Evolutionary conservation across 441 rosid species (phyloP).

Genomic region (Adansonia rubrostipa): DNA sequence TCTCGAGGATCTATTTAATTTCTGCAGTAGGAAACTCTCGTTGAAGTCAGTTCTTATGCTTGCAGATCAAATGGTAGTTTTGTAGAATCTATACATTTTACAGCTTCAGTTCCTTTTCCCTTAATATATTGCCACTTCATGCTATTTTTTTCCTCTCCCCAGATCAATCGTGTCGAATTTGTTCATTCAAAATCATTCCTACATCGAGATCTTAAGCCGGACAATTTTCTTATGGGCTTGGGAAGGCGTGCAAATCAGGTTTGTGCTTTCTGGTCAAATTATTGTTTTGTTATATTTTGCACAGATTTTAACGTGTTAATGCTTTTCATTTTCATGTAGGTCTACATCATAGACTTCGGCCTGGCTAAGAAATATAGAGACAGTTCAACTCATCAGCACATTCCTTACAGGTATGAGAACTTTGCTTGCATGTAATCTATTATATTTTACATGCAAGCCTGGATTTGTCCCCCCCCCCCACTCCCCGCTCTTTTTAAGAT

Average conservation of each 20-base stretch:
- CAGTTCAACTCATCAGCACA: conserved; percentile 91
- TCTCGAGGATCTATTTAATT: conserved; percentile 96
- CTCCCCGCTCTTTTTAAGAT: neutral
- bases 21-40: conserved; percentile 92
- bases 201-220: conserved; percentile 98
- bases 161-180: conserved; percentile 94
- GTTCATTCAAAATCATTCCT: conserved; percentile 95
- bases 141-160: conserved; percentile 8
- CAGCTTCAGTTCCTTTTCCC: conserved; percentile 3
- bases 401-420: conserved; percentile 80
- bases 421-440: neutral
- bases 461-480: neutral
- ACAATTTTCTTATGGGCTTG: conserved; percentile 97
- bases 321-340: conserved; percentile 48
- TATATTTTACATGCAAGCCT: neutral
- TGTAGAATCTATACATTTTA: conserved; percentile 4
- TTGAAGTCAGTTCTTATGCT: conserved; percentile 97
- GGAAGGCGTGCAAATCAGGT: conserved; percentile 99
- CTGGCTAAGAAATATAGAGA: conserved; percentile 97
- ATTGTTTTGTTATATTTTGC: neutral
- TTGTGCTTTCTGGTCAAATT: conserved; percentile 1
- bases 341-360: conserved; percentile 92
- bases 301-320: neutral
- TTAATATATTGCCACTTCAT: conserved; percentile 8
- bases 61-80: conserved; percentile 93